Evolutionary conservation across 352 stramenopile genomes (phyloP).

Genomic region (Phytophthora megakarya): DNA sequence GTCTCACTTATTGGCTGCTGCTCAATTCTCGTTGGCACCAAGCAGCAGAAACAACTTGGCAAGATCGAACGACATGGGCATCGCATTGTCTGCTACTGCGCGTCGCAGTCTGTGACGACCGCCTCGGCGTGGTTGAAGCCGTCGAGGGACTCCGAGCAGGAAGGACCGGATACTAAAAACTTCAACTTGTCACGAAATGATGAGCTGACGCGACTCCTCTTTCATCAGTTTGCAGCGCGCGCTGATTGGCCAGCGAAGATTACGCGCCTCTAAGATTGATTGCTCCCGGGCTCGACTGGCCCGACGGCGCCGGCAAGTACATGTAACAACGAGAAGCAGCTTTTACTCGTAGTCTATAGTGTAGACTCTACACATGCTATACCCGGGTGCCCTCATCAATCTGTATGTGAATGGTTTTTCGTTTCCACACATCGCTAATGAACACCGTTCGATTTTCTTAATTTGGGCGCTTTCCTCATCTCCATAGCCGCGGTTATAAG

Average conservation of each 20-base stretch:
- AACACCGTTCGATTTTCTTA: conserved; percentile 11
- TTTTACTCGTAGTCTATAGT: not conserved
- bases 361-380: no score
- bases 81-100: no score
- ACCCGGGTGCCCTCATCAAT: no score
- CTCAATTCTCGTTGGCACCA: not conserved
- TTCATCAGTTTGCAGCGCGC: conserved; percentile 20
- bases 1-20: not conserved
- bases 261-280: conserved; percentile 8
- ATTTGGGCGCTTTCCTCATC: not conserved
- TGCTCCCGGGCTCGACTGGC: conserved; percentile 11
- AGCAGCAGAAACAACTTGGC: no score
- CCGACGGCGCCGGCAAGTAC: not conserved
- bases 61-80: no score
- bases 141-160: not conserved
- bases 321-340: not conserved
- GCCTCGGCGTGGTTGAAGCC: conserved; percentile 14
- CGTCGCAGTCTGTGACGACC: not conserved
- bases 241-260: conserved; percentile 15
- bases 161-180: conserved; percentile 16
- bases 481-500: not conserved
- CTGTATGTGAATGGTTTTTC: no score
- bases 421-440: not conserved
- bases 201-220: conserved; percentile 19
- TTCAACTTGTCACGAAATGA: conserved; percentile 23